Conservation (phyloP, 2,329 filamentous ascomycete species). For the Helicocarpus griseus region DNA sequence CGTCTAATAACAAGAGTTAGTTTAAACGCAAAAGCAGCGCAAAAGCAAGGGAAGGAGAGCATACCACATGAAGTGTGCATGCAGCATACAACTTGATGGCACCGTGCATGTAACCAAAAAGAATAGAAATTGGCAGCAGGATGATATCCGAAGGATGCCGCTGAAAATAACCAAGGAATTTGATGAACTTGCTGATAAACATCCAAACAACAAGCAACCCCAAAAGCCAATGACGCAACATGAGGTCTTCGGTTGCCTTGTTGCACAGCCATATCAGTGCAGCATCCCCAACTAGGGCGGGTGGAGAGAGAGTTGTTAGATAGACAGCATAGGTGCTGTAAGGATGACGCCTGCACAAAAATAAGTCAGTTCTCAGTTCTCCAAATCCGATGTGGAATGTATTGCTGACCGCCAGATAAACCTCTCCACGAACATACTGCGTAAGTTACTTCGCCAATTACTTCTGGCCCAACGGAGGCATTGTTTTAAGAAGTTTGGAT, state of each 20-base stretch:
- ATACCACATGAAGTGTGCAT: constrained; percentile 47
- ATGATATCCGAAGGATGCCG: constrained; percentile 65
- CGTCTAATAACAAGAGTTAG: too few species aligned
- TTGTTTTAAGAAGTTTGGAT: constrained; percentile 72
- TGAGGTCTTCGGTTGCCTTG: constrained; percentile 49
- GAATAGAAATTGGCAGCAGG: constrained; percentile 63
- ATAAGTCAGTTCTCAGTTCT: too few species aligned
- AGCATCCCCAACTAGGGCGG: constrained; percentile 64
- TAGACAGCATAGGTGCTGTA: constrained; percentile 84
- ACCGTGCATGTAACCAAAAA: constrained; percentile 79
- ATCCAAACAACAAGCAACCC: constrained; percentile 41
- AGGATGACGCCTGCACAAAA: constrained; percentile 56
- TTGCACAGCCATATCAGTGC: constrained; percentile 55
- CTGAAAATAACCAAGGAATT: constrained; percentile 68
- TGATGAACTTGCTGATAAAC: constrained; percentile 70
- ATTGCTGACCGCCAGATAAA: constrained; percentile 65
- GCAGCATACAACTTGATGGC: constrained; percentile 75
- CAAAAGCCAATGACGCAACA: constrained; percentile 37
- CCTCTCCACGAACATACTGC: constrained; percentile 67
- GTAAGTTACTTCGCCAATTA: constrained; percentile 87
- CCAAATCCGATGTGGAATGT: neutral
- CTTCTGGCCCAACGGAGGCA: constrained; percentile 83
- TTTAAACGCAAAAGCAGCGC: too few species aligned
- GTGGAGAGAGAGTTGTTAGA: constrained; percentile 72
- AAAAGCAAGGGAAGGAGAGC: too few species aligned